Conservation (phyloP, 140 eudicot genomes). For the Oenanthe javanica region DNA sequence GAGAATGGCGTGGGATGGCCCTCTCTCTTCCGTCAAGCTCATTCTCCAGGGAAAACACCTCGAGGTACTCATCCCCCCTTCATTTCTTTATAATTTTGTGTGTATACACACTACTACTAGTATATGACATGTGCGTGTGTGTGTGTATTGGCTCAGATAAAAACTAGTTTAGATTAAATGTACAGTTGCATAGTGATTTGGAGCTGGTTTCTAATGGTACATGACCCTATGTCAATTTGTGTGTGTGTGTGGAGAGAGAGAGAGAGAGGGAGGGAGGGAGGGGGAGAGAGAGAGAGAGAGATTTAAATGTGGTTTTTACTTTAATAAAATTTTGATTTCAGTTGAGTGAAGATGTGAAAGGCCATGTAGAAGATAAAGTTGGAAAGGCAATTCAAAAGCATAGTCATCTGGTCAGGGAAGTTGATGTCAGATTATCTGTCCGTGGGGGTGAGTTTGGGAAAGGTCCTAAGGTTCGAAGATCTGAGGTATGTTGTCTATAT, state of each 20-base stretch:
- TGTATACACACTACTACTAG: no score
- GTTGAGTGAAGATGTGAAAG: slow-evolving; percentile 48
- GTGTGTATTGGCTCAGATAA: background rate
- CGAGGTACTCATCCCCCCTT: slow-evolving; percentile 39
- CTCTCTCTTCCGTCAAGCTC: slow-evolving; percentile 74
- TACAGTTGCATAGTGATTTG: background rate
- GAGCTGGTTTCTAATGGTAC: no score
- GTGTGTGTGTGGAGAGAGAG: background rate
- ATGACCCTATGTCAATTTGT: no score
- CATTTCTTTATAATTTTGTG: background rate
- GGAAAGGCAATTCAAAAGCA: slow-evolving; percentile 86
- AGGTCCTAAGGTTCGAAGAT: slow-evolving; percentile 77
- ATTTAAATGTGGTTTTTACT: background rate
- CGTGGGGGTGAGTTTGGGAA: slow-evolving; percentile 87
- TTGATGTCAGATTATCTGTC: slow-evolving; percentile 73
- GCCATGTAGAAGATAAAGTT: slow-evolving; percentile 78
- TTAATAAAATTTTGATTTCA: slow-evolving; percentile 11
- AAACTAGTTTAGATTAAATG: background rate
- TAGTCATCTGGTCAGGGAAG: slow-evolving; percentile 85
- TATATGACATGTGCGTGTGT: background rate
- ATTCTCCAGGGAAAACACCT: slow-evolving; percentile 80
- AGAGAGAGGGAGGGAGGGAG: background rate
- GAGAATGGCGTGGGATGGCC: slow-evolving; percentile 90
- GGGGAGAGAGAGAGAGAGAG: background rate
- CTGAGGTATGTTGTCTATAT: slow-evolving; percentile 47